Evolutionary conservation across 2,329 filamentous ascomycete species (phyloP), one percentile per base, ranked within the genome.

Genomic region (Dothistroma pini): DNA sequence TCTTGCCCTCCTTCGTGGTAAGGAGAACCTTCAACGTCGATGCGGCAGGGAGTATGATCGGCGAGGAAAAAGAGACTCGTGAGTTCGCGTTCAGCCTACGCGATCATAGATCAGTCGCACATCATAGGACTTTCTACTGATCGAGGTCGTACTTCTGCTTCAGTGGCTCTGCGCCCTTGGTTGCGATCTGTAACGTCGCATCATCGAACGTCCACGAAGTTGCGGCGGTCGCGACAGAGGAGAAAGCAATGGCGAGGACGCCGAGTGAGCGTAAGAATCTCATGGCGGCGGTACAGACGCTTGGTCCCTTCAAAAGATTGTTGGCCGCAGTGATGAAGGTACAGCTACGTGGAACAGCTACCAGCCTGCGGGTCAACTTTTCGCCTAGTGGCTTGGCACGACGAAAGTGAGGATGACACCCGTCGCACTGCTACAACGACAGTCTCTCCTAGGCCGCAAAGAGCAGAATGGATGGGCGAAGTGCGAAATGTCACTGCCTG

Each of bases 1-100:
- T 88, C 77, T 87, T 86, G 73, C 85, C 87, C 72, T 96, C 91
- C 74, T 89, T 89, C 9, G 91, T 84, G 35, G 91, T 96, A 70
- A 99, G 79, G 67, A 86, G 78, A 67, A 99, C 79, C 80, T 95
- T 96, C 72, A 97, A 81, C 48, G 86, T 86, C 73, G 96, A 92
- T 57, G 84, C 75, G 57, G 82, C 77, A 64, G 86, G 85, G 64
- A 97, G 80, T 11, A 81, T 76, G 48, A 97, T 74, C 12, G 87
- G 77, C 10, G 59, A 61, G 12, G 64, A 68, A 25, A 50, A 63
- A 16, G 47, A 61, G 64, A 93, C 80, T 19, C 86, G 83, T 9
- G 83, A 80, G 64, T 83, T 83, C 25, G 76, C 71, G 47, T 67
- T 73, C 60, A 81, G 66, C 63, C 80, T 81, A 38, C 11, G 31